These are phyloP conservation scores for Jacaranda copaia DNA, from an alignment of 257 asterid genomes.

Conservation along the genomic window DNA sequence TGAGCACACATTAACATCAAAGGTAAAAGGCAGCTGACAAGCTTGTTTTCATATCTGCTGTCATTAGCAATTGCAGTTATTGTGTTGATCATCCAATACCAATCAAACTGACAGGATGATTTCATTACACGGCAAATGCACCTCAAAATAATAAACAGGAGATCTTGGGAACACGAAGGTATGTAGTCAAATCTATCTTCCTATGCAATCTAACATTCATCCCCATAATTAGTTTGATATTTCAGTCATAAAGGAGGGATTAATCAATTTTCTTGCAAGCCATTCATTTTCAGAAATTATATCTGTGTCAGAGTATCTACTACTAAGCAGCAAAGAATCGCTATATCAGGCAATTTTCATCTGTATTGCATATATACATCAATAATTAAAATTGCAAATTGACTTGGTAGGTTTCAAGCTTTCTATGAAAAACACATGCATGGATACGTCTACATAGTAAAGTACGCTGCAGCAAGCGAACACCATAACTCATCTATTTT, in stretches of 20 bases:
- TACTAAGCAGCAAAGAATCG: neutral
- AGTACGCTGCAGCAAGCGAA: neutral
- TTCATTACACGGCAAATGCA: neutral
- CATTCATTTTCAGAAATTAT: neutral
- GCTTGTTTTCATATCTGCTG: neutral
- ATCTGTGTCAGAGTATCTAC: neutral
- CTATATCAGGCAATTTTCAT: too few relatives aligned
- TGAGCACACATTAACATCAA: too few relatives aligned
- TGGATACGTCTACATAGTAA: too few relatives aligned
- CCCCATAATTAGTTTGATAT: neutral
- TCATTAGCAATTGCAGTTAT: neutral
- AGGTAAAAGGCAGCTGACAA: too few relatives aligned
- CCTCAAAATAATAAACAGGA: neutral
- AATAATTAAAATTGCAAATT: too few relatives aligned
- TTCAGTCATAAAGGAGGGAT: neutral
- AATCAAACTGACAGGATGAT: neutral
- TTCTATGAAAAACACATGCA: too few relatives aligned
- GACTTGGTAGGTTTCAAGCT: too few relatives aligned
- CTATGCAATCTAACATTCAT: neutral
- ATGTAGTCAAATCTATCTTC: neutral
- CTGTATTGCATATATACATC: too few relatives aligned
- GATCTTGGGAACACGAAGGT: neutral
- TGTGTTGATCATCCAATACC: neutral
- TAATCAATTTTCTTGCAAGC: neutral
- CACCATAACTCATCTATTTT: neutral